These are phyloP conservation scores for Amanita exitialis DNA, from an alignment of 768 basidiomycete species.

Conservation along the genomic window DNA sequence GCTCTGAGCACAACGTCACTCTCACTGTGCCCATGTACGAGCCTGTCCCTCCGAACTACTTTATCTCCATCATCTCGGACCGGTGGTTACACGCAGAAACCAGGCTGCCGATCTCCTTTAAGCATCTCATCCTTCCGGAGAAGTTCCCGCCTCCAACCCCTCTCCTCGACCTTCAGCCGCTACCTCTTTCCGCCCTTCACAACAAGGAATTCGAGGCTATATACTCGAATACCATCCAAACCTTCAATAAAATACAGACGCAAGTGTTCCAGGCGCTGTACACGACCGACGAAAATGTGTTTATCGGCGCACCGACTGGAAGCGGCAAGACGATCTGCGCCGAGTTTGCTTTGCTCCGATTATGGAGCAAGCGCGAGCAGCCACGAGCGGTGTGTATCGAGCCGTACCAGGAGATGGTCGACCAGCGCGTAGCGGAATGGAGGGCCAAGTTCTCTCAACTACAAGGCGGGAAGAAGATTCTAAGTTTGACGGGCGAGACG, in stretches of 20 bases:
- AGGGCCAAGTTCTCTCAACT: conserved; percentile 67
- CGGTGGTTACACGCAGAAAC: conserved; percentile 96
- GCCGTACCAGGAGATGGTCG: conserved; percentile 97
- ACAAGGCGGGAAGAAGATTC: conserved; percentile 90
- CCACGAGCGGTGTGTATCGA: conserved; percentile 89
- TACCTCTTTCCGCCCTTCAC: conserved; percentile 86
- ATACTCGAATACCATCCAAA: conserved; percentile 69
- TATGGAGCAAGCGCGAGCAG: conserved; percentile 85
- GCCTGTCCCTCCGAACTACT: conserved; percentile 97
- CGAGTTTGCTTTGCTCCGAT: conserved; percentile 88
- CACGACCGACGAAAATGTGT: conserved; percentile 92
- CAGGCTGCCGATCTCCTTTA: conserved; percentile 91
- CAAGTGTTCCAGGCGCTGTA: conserved; percentile 99
- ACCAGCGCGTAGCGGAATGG: conserved; percentile 86
- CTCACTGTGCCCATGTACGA: conserved; percentile 96
- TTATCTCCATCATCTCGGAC: conserved; percentile 90
- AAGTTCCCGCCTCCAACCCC: conserved; percentile 92
- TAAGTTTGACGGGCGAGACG: conserved; percentile 89
- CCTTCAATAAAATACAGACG: conserved; percentile 98
- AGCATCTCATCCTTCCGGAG: conserved; percentile 93
- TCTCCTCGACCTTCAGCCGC: conserved; percentile 84
- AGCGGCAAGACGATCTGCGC: conserved; percentile 97
- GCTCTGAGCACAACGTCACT: conserved; percentile 77
- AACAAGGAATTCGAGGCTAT: conserved; percentile 88
- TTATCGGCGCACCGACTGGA: conserved; percentile 94